Evolutionary conservation across 2,329 filamentous ascomycete species (phyloP), one percentile per base, ranked within the genome.

Genomic region (Aspergillus niger): DNA sequence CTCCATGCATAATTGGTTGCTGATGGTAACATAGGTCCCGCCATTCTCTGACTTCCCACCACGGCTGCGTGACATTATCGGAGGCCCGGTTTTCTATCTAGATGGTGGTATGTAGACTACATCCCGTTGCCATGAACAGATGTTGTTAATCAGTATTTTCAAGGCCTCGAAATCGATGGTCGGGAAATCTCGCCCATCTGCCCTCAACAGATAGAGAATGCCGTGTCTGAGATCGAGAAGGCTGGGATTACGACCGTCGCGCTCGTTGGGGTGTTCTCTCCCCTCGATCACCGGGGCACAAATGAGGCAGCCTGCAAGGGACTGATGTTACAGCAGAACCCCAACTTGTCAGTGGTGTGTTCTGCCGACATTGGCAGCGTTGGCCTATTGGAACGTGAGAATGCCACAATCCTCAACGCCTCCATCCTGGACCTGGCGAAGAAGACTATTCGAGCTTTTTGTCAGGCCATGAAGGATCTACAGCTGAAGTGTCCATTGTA

Each of bases 251-350:
- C 71, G 11, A 64, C 78, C 41, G 75, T 88, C 2, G 85, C 86
- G 0, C 74, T 88, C 4, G 80, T 82, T 4, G 85, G 85, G 2
- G 80, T 86, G 8, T 87, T 85, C 71, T 84, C 82, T 8, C 84
- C 85, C 0, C 83, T 86, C 24, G 85, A 88, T 67, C 79, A 81
- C 8, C 64, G 78, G 3, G 63, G 63, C 15, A 28, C 60, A 3
- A 59, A 67, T 3, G 63, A 65, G 22, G 59, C 61, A 30, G 38
- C 49, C 2, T 62, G 59, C 43, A 62, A 60, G n/a, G 44, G 39
- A 22, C 6, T 60, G 2, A 61, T 67, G 13, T 50, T 61, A 2
- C 28, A 50, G 6, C 17, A 51, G 7, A 55, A 63, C 3, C 59
- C 63, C 5, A 20, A 30, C 2, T 22, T 67, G 5, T 59, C 55